Conservation (phyloP, 2,329 filamentous ascomycete species). For the Colletotrichum sp. region DNA sequence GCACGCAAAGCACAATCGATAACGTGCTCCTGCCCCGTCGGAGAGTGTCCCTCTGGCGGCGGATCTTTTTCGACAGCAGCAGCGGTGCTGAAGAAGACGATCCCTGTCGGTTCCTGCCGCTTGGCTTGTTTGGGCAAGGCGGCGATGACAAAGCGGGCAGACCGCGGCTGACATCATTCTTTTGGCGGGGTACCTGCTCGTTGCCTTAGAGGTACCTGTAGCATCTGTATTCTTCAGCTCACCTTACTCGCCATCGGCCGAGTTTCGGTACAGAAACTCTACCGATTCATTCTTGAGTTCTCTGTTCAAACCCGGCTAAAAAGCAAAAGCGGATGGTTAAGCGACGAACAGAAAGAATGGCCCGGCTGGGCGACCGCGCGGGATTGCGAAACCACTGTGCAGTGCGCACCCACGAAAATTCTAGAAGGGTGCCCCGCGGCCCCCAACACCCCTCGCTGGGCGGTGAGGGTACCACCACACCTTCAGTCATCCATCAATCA, state of each 20-base stretch:
- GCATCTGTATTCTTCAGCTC: neutral
- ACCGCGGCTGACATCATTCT: neutral
- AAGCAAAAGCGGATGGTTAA: neutral
- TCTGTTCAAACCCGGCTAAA: neutral
- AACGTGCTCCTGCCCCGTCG: neutral
- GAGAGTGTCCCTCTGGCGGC: neutral
- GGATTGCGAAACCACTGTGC: neutral
- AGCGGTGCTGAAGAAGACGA: neutral
- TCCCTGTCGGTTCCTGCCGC: neutral
- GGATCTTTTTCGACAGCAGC: neutral
- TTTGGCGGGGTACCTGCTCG: neutral
- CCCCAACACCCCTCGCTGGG: neutral
- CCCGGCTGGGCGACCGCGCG: neutral
- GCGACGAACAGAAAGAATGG: neutral
- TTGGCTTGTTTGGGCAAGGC: neutral
- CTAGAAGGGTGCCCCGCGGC: constrained; percentile 1
- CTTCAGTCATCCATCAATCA: neutral
- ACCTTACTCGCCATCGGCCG: neutral
- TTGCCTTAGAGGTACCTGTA: neutral
- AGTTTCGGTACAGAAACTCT: neutral
- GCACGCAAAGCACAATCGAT: neutral
- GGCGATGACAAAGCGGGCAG: neutral
- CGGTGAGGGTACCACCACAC: neutral
- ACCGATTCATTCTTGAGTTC: neutral
- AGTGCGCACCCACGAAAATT: neutral